Evolutionary conservation across 129 eudicot genomes (phyloP).

Genomic region (Centaurea solstitialis): DNA sequence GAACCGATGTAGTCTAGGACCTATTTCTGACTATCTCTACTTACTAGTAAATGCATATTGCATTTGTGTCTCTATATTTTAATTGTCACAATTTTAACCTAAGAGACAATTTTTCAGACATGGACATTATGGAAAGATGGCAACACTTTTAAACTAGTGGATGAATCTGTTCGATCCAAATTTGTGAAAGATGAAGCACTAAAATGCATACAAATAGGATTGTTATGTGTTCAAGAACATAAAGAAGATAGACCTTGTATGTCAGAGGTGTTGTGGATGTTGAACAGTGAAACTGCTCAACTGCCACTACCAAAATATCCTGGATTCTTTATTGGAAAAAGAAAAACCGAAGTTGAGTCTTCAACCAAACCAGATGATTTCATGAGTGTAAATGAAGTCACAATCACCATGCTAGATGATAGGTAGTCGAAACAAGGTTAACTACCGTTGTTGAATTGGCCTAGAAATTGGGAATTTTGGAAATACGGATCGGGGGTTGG

Average conservation of each 20-base stretch:
- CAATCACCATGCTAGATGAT: constrained; percentile 53
- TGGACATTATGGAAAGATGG: constrained; percentile 25
- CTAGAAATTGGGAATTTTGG: too few relatives aligned
- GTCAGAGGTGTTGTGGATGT: background rate
- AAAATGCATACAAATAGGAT: constrained; percentile 41
- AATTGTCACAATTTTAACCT: background rate
- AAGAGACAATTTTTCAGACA: too few relatives aligned
- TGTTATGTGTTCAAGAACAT: constrained; percentile 19
- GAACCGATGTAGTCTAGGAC: background rate
- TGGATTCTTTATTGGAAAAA: constrained; percentile 42
- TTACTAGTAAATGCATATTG: too few relatives aligned
- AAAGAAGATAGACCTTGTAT: background rate
- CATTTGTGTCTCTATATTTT: too few relatives aligned
- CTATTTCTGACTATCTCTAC: background rate
- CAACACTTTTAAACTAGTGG: constrained; percentile 16
- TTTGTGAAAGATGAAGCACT: background rate
- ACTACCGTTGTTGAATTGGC: background rate
- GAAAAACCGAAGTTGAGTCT: constrained; percentile 39
- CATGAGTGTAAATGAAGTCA: constrained; percentile 51
- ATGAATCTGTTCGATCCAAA: background rate
- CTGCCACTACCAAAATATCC: constrained; percentile 28
- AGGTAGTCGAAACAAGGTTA: constrained; percentile 34
- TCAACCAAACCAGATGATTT: constrained; percentile 56
- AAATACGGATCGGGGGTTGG: too few relatives aligned
- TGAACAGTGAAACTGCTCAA: background rate